A percentile compares a stretch with the other conserved stretches of the same genome.
These are phyloP conservation scores for Naganishia onofrii DNA, from an alignment of 768 basidiomycete genomes.

Conservation along the genomic window DNA sequence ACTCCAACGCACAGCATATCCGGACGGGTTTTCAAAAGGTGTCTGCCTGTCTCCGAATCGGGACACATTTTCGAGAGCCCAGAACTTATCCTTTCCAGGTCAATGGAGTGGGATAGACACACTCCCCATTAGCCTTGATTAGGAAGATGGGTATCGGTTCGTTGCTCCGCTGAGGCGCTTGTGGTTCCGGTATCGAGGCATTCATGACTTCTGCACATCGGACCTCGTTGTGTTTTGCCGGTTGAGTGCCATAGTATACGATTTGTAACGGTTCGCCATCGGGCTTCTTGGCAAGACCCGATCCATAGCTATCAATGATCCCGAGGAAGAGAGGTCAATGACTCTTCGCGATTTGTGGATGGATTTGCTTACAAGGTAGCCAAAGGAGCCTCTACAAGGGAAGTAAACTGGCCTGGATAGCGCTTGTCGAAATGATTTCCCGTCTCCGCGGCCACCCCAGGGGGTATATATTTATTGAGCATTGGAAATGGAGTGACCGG, in stretches of 20 bases:
- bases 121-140: conserved; percentile 43
- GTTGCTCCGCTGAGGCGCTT: not conserved
- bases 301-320: conserved; percentile 36
- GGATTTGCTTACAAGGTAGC: conserved; percentile 41
- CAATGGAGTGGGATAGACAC: conserved; percentile 41
- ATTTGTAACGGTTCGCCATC: conserved; percentile 34
- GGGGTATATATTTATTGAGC: conserved; percentile 35
- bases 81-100: conserved; percentile 23
- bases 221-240: conserved; percentile 41
- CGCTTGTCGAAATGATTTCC: conserved; percentile 16
- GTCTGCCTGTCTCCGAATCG: too few relatives aligned
- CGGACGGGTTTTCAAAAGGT: too few relatives aligned
- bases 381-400: conserved; percentile 35
- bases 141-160: conserved; percentile 37
- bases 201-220: conserved; percentile 40
- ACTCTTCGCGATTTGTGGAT: not conserved
- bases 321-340: not conserved
- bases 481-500: conserved; percentile 44
- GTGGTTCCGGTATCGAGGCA: conserved; percentile 21
- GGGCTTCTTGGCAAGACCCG: conserved; percentile 34
- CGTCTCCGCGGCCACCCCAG: conserved; percentile 32
- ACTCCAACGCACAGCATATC: too few relatives aligned
- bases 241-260: conserved; percentile 43
- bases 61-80: too few relatives aligned
- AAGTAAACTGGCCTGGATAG: conserved; percentile 36